Percentiles rank a stretch among this genome's conserved stretches.
Conservation (phyloP, 2,329 filamentous ascomycete species). For the Paracoccidioides brasiliensis region DNA sequence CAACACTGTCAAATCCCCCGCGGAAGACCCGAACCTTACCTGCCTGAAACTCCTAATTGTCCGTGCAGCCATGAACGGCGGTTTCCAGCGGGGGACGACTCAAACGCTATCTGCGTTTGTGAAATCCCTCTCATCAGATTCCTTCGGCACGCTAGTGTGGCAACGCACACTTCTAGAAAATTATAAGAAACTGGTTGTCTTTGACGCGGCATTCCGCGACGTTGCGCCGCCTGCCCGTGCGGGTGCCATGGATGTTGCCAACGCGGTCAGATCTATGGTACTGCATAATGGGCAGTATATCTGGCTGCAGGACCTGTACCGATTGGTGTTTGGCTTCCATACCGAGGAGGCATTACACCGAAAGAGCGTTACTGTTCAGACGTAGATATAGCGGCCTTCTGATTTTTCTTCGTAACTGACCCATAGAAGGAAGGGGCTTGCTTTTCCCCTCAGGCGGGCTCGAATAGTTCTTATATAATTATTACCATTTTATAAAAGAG, state of each 20-base stretch:
- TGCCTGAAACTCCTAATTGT: constrained; percentile 68
- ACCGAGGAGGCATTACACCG: constrained; percentile 61
- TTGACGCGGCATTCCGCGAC: constrained; percentile 53
- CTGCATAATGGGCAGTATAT: constrained; percentile 53
- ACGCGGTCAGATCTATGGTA: constrained; percentile 64
- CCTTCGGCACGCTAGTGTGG: constrained; percentile 61
- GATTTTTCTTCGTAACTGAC: background rate
- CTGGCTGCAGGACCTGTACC: constrained; percentile 72
- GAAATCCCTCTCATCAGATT: constrained; percentile 58
- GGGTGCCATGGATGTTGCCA: constrained; percentile 60
- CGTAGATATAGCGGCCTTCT: constrained; percentile 10
- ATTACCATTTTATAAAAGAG: too few relatives aligned
- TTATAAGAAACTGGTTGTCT: constrained; percentile 68
- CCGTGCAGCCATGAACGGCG: constrained; percentile 74
- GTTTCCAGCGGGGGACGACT: constrained; percentile 52
- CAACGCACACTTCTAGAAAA: constrained; percentile 60
- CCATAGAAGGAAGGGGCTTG: background rate
- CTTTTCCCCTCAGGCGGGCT: too few relatives aligned
- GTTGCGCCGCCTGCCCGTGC: constrained; percentile 23
- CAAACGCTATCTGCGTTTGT: constrained; percentile 59
- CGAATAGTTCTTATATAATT: too few relatives aligned
- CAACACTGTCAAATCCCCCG: constrained; percentile 30
- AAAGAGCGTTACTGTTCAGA: constrained; percentile 42
- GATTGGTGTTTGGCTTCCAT: constrained; percentile 71
- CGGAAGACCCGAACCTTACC: constrained; percentile 63